These are phyloP conservation scores for Salix purpurea DNA, from an alignment of 345 rosid species.

Conservation along the genomic window DNA sequence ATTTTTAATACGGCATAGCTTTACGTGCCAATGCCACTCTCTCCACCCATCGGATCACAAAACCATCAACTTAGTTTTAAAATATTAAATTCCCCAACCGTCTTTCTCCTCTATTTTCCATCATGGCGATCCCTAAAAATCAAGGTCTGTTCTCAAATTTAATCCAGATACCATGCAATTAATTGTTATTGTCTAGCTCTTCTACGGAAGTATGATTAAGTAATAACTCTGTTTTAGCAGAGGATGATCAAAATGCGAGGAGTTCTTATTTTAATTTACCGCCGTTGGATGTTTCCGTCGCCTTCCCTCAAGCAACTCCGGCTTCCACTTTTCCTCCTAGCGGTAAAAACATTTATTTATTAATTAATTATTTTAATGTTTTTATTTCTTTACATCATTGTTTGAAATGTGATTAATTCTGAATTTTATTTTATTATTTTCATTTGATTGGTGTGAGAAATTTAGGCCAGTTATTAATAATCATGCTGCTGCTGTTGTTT, in stretches of 20 bases:
- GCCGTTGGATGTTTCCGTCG: slow-evolving; percentile 64
- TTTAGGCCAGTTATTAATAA: neutral
- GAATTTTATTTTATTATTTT: neutral
- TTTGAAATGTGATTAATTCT: neutral
- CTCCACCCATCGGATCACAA: too few species aligned
- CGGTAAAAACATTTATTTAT: slow-evolving; percentile 36
- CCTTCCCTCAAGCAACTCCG: slow-evolving; percentile 97
- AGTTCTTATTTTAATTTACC: slow-evolving; percentile 61
- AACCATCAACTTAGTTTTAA: too few species aligned
- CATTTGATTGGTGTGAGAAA: neutral
- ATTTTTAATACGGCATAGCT: too few species aligned
- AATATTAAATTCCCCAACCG: too few species aligned
- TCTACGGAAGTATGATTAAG: neutral
- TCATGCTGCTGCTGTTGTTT: neutral
- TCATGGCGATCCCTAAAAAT: neutral
- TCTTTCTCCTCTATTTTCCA: too few species aligned
- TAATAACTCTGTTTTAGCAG: slow-evolving; percentile 16
- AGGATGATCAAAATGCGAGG: slow-evolving; percentile 23
- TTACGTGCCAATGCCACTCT: too few species aligned
- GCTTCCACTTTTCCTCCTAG: slow-evolving; percentile 80
- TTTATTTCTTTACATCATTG: too few species aligned
- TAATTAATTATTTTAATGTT: too few species aligned
- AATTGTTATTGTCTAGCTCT: too few species aligned
- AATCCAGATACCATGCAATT: neutral
- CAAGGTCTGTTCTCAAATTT: neutral